phyloP scores from a whole-genome alignment of 2,329 filamentous ascomycete species.

The Cryphonectria japonica region DNA sequence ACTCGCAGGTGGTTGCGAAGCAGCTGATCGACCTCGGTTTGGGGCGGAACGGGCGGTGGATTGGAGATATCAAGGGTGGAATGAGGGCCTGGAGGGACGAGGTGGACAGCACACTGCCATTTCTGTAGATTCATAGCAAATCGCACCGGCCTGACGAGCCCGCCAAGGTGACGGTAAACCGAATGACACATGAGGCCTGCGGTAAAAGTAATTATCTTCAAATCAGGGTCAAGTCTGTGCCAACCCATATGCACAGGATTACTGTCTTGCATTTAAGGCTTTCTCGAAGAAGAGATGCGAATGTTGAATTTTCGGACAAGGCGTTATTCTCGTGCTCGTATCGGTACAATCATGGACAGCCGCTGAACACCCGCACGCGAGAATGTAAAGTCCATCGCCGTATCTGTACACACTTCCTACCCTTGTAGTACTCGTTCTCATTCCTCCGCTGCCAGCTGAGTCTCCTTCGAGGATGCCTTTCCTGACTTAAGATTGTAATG shows the following conservation, averaged over 20 bases:
- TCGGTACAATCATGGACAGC: constrained; percentile 34
- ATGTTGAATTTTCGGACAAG: constrained; percentile 21
- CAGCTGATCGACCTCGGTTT: constrained; percentile 67
- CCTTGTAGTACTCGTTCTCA: neutral
- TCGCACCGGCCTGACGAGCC: neutral
- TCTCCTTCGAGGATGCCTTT: neutral
- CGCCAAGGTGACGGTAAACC: neutral
- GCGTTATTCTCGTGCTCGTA: constrained; percentile 17
- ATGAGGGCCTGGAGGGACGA: constrained; percentile 72
- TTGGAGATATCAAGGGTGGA: constrained; percentile 74
- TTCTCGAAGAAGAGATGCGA: constrained; percentile 21
- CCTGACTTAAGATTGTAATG: neutral
- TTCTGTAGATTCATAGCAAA: constrained; percentile 43
- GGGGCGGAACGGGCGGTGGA: constrained; percentile 57
- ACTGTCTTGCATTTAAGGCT: too few relatives aligned
- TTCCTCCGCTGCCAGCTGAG: neutral
- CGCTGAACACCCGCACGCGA: constrained; percentile 35
- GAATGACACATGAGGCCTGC: neutral
- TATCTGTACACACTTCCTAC: constrained; percentile 22
- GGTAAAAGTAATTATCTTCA: neutral
- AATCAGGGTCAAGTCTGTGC: neutral
- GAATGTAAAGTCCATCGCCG: constrained; percentile 10
- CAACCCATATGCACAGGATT: constrained; percentile 2
- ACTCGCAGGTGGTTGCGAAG: constrained; percentile 72
- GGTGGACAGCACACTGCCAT: constrained; percentile 63